Base-by-base conservation (phyloP, 352 stramenopile genomes). In the Globisporangium carolinianum region DNA sequence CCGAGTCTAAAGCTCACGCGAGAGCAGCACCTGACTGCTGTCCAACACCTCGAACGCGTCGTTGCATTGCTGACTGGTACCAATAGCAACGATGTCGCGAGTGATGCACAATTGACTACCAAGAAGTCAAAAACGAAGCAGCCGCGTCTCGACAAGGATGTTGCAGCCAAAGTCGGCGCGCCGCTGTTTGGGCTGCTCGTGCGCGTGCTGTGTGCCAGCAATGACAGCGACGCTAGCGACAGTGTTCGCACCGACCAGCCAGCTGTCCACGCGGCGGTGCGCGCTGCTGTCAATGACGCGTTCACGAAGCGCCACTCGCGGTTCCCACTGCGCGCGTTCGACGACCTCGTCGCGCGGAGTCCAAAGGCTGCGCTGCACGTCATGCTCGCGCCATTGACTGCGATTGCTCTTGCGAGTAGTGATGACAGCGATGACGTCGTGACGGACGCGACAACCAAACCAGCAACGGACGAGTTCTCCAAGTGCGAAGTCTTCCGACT, bases 291-390 rank as follows among this genome's bases (percentile, higher is more conserved):
- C 1, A 39, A 71, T 6, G 77, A 91, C 37, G 62, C 79, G 10
- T 88, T 93, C 62, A 91, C 83, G 12, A 92, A 92, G 73, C 93
- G 93, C 63, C 83, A 93, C 66, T 69, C 73, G 51, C 78, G 80
- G 47, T 89, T 95, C 64, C 85, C 86, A 11, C 77, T 72, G 53
- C 66, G 58, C 5, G 73, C 81, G 14, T 78, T 95, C 32, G 78
- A 93, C 17, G 81, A 93, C 48, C 70, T 95, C 10, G 50, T 81
- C 54, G 67, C 61, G 48, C 75, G 85, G 38, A 79, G 74, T 53
- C 73, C 82, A n/a, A 68, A 62, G 36, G 46, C 79, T 47, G 72
- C 76, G 0, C 61, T 77, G 49, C 78, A 79, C 46, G 52, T 89
- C 55, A 63, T 95, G 46, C 58, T 93, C 39, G 55, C 72, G 58